These are phyloP conservation scores for Pseudogymnoascus sp. DNA, from an alignment of 2,329 filamentous ascomycete genomes.

Conservation along the genomic window DNA sequence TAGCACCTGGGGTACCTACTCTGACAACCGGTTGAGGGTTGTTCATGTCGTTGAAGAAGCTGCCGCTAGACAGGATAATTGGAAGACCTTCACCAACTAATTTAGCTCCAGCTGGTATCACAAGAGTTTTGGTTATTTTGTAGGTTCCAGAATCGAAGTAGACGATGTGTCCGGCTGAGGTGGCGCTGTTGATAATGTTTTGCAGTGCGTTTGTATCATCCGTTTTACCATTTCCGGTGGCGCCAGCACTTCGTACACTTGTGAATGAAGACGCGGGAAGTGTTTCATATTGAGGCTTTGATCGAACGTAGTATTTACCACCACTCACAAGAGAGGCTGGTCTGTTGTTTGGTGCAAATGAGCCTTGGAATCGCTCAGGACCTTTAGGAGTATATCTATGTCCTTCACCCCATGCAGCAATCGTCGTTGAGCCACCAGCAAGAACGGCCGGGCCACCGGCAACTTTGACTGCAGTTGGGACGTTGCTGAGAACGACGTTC, in stretches of 20 bases:
- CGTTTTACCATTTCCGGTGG: conserved; percentile 46
- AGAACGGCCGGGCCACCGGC: conserved; percentile 48
- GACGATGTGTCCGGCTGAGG: conserved; percentile 41
- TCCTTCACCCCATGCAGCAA: conserved; percentile 72
- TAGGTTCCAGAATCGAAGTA: conserved; percentile 54
- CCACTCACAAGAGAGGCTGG: conserved; percentile 38
- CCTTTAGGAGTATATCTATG: conserved; percentile 54
- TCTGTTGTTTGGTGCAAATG: conserved; percentile 37
- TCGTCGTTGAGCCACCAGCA: conserved; percentile 58
- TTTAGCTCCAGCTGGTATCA: conserved; percentile 36
- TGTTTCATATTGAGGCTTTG: conserved; percentile 49
- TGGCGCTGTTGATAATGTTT: conserved; percentile 45
- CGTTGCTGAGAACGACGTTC: conserved; percentile 71
- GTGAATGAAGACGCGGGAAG: conserved; percentile 34
- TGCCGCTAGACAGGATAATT: conserved; percentile 32
- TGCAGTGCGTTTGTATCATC: conserved; percentile 57
- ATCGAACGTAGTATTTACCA: conserved; percentile 42
- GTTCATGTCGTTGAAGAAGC: conserved; percentile 36
- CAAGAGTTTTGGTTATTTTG: conserved; percentile 40
- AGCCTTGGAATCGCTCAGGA: conserved; percentile 34
- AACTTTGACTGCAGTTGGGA: conserved; percentile 57
- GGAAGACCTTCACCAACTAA: conserved; percentile 39
- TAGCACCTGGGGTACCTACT: conserved; percentile 47
- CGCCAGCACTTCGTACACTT: conserved; percentile 39
- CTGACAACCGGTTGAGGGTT: conserved; percentile 42